Base-by-base conservation (phyloP, 116 monocot species). In the Posidonia oceanica region DNA sequence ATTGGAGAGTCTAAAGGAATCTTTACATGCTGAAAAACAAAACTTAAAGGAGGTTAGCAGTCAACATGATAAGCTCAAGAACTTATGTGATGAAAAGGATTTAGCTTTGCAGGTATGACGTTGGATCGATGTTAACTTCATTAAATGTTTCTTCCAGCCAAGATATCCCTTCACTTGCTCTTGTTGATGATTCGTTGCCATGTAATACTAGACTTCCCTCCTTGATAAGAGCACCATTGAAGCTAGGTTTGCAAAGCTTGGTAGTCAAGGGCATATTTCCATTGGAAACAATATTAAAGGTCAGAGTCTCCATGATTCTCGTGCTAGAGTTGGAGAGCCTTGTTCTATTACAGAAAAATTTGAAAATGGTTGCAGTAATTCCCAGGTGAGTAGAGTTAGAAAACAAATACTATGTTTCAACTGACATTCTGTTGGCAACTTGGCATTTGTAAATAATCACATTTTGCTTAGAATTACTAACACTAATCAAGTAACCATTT, bases 61-160 rank as follows among this genome's bases (percentile, higher is more conserved):
- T 75, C 85, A 93, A 14, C 72, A 69, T 42, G 86, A 93, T 79
- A 79, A 75, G 63, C 64, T 93, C 7, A 87, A 88, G 76, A 65
- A 61, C 44, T 61, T 82, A 71, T 90, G 75, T 63, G 81, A 83
- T 73, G 98, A 90, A 61, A 98, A 90, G 59, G 88, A 90, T 61
- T 77, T 81, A 67, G 77, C 84, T 66, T 85, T 98, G 77, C 85
- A 98, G 93, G 98, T 91, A 54, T 37, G 8, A 58, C n/a, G 2
- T 48, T 66, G 8, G 39, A 58, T 39, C 8, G 7, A 17, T 36
- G 14, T 10, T 36, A 54, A 14, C 7, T 36, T 70, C 37, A 40
- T 70, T 39, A 2, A 29, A 15, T 21, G 17, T 51, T 67, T 48
- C n/a, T 20, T 29, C 20, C 29, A 7, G 22, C 60, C 3, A 22